Evolutionary conservation across 352 stramenopile genomes (phyloP), one percentile per base, ranked within the genome.

Genomic region (Pythium volutum): DNA sequence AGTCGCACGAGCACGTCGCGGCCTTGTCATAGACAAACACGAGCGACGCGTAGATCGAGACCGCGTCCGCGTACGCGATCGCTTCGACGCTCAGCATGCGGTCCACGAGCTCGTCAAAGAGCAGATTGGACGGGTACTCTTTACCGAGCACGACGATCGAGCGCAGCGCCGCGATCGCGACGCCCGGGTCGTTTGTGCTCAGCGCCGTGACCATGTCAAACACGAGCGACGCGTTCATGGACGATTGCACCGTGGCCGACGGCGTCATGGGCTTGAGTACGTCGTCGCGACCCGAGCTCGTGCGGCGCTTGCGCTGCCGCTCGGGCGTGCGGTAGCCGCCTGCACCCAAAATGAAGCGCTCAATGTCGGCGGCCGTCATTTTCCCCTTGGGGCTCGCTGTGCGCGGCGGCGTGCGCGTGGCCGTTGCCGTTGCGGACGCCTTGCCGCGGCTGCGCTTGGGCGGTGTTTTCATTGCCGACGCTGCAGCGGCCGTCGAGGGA

Each of bases 81-180:
- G 81, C 76, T 36, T 89, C 82, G 16, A 73, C 74, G 62, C 79
- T 89, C 57, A 89, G 74, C 26, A 94, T 91, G n/a, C 76, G 77
- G 41, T 92, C 85, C 45, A 94, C 73, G 36, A 91, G 78, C 59
- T 94, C 82, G 14, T 84, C 66, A 46, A 88, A 94, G 9, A 91
- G 78, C 65, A 94, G 55, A 55, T 89, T 80, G 4, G 82, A 91
- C 34, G 85, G 82, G 56, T 91, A 91, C 59, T 92, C 83, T 57
- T 90, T 93, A 7, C 83, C 85, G 18, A 93, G 71, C 27, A 91
- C 82, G n/a, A 94, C 85, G 50, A 94, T 83, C 47, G 76, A 90
- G 15, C 82, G 75, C 25, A 94, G 70, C 5, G 85, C 84, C 36
- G 81, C 78, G 56, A 91, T 90, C 14, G 81, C 85, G 0, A 88